Evolutionary conservation across 2,329 filamentous ascomycete species (phyloP).

Genomic region (Neofusicoccum cordaticola): DNA sequence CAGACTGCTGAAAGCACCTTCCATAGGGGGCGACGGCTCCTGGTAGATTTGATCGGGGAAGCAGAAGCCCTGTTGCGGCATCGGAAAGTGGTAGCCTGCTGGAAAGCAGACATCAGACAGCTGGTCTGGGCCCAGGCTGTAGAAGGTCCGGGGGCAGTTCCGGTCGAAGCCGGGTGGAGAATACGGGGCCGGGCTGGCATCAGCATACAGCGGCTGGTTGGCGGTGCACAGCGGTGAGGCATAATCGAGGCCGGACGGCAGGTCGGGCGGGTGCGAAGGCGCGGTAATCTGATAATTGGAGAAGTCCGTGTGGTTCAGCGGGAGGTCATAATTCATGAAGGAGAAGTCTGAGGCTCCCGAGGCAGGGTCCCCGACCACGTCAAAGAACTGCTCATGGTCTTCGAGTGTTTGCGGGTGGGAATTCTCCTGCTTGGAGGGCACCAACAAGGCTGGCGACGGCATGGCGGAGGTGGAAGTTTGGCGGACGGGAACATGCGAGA

Average conservation of each 20-base stretch:
- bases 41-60: neutral
- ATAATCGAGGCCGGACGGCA: conserved; percentile 22
- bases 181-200: conserved; percentile 23
- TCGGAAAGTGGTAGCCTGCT: neutral
- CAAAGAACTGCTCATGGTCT: neutral
- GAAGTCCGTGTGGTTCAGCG: conserved; percentile 19
- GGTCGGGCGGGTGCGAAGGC: conserved; percentile 1
- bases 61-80: neutral
- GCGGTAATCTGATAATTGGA: conserved; percentile 20
- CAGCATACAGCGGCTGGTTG: neutral
- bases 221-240: neutral
- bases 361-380: neutral
- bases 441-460: conserved; percentile 8
- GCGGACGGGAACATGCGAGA: conserved; percentile 16
- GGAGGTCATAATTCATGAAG: neutral
- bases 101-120: neutral
- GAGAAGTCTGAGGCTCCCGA: neutral
- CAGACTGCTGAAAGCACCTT: neutral
- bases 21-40: neutral
- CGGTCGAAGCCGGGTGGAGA: conserved; percentile 7
- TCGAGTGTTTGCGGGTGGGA: neutral
- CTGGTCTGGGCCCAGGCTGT: neutral
- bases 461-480: conserved; percentile 12
- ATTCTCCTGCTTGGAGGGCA: conserved; percentile 8
- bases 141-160: conserved; percentile 21